Conservation (phyloP, 1,284 basidiomycete species). For the Leccinum variabile region DNA sequence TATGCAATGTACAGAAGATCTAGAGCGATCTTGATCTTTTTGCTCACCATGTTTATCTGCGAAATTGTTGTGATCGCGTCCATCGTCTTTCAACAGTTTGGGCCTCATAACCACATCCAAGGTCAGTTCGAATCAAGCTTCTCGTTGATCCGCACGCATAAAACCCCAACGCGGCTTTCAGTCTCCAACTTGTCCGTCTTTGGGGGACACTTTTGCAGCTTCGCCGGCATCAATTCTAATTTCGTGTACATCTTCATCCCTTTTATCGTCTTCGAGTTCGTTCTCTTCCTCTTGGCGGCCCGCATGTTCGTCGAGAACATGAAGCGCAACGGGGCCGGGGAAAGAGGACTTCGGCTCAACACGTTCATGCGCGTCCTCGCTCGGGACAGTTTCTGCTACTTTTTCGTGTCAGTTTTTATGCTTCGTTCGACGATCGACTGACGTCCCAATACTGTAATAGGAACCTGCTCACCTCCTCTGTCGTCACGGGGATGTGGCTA, state of each 20-base stretch:
- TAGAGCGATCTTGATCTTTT: constrained; percentile 18
- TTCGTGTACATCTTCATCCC: constrained; percentile 35
- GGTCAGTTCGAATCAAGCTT: constrained; percentile 15
- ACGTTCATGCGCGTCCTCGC: constrained; percentile 29
- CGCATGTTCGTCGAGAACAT: constrained; percentile 20
- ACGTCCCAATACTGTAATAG: constrained; percentile 2
- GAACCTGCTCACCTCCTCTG: constrained; percentile 26
- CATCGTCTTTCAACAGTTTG: constrained; percentile 30
- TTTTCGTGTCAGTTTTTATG: constrained; percentile 28
- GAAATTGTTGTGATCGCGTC: constrained; percentile 31
- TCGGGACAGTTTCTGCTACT: constrained; percentile 35
- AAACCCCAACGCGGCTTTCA: neutral
- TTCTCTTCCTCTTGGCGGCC: constrained; percentile 28
- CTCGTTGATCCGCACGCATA: neutral
- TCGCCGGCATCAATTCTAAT: constrained; percentile 21
- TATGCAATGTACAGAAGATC: constrained; percentile 35
- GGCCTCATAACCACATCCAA: constrained; percentile 23
- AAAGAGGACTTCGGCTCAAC: constrained; percentile 11
- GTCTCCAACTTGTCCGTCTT: constrained; percentile 1
- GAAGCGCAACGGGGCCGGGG: constrained; percentile 1
- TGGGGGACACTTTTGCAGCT: constrained; percentile 19
- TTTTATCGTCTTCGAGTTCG: constrained; percentile 30
- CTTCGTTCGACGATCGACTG: neutral
- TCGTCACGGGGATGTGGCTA: constrained; percentile 33
- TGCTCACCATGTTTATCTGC: constrained; percentile 23